A percentile compares a stretch with the other conserved stretches of the same genome.
Conservation (phyloP, 2,329 filamentous ascomycete genomes). For the Albophoma yamanashiensis region DNA sequence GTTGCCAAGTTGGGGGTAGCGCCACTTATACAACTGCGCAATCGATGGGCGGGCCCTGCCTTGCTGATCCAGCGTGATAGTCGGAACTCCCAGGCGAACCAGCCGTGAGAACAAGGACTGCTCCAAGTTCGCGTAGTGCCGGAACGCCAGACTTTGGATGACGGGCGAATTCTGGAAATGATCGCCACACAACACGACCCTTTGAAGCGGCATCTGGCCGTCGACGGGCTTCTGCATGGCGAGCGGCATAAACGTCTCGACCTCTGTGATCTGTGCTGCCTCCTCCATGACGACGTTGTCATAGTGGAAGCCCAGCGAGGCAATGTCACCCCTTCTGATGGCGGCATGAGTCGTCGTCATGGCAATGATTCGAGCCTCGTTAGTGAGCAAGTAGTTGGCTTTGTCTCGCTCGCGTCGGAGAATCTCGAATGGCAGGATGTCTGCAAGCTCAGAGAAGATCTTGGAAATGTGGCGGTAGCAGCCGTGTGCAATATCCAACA, state of each 20-base stretch:
- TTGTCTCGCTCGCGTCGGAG: conserved; percentile 81
- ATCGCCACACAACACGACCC: conserved; percentile 87
- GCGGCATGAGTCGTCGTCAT: conserved; percentile 99
- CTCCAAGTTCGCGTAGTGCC: conserved; percentile 90
- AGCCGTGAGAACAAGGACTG: conserved; percentile 90
- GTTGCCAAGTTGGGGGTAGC: conserved; percentile 72
- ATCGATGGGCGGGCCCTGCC: conserved; percentile 82
- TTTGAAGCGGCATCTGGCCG: conserved; percentile 66
- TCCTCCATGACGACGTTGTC: conserved; percentile 99
- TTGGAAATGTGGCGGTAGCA: conserved; percentile 83
- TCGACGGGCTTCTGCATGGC: conserved; percentile 76
- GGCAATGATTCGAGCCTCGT: conserved; percentile 92
- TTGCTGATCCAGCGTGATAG: conserved; percentile 83
- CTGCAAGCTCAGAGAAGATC: conserved; percentile 85
- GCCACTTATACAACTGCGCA: conserved; percentile 85
- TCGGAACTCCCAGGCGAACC: conserved; percentile 84
- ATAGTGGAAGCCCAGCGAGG: conserved; percentile 86
- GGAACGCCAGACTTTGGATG: conserved; percentile 87
- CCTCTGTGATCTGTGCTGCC: conserved; percentile 93
- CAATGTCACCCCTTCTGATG: conserved; percentile 86
- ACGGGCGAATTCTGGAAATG: conserved; percentile 96
- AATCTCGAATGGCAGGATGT: conserved; percentile 92
- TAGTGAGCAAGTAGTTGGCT: conserved; percentile 88
- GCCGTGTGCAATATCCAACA: conserved; percentile 67
- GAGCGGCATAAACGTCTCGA: conserved; percentile 91